Percentiles rank a stretch among this genome's conserved stretches.
These are phyloP conservation scores for Cryomyces minteri DNA, from an alignment of 495 filamentous ascomycete species.

Conservation along the genomic window DNA sequence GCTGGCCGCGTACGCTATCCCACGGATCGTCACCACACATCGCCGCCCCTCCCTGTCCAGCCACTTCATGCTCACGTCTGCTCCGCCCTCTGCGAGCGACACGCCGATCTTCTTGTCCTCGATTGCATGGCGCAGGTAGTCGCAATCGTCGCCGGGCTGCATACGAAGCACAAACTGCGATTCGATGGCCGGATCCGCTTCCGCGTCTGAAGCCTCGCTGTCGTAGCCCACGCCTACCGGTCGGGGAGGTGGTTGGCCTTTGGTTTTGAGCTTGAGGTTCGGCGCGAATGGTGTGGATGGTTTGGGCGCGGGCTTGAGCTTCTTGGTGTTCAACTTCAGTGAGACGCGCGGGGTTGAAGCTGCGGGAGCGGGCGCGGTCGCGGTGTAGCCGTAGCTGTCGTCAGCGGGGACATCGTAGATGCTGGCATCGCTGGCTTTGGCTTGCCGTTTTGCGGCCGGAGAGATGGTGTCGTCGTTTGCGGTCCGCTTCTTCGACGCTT, in stretches of 20 bases:
- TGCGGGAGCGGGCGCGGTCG: no score
- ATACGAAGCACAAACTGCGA: constrained; percentile 80
- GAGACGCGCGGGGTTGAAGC: background rate
- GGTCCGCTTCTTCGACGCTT: constrained; percentile 29
- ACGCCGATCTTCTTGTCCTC: constrained; percentile 55
- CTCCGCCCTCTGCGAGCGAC: constrained; percentile 36
- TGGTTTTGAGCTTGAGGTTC: constrained; percentile 32
- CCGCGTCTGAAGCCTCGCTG: constrained; percentile 84
- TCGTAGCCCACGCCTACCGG: constrained; percentile 78
- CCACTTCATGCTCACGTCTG: constrained; percentile 62
- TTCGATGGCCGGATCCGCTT: constrained; percentile 72
- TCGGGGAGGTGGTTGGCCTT: constrained; percentile 42
- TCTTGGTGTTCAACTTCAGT: background rate
- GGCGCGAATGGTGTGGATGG: constrained; percentile 12
- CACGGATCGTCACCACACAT: constrained; percentile 48
- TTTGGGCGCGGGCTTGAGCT: constrained; percentile 9
- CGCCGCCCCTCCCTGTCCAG: constrained; percentile 57
- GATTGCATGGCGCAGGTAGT: constrained; percentile 55
- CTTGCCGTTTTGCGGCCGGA: constrained; percentile 9
- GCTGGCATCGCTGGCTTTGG: constrained; percentile 1
- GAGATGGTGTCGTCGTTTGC: constrained; percentile 12
- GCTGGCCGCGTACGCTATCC: constrained; percentile 55
- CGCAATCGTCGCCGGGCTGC: constrained; percentile 66
- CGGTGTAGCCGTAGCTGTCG: no score
- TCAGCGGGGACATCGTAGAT: no score